Conservation (phyloP, 169 alveolate genomes). For the Plasmodium gaboni region DNA sequence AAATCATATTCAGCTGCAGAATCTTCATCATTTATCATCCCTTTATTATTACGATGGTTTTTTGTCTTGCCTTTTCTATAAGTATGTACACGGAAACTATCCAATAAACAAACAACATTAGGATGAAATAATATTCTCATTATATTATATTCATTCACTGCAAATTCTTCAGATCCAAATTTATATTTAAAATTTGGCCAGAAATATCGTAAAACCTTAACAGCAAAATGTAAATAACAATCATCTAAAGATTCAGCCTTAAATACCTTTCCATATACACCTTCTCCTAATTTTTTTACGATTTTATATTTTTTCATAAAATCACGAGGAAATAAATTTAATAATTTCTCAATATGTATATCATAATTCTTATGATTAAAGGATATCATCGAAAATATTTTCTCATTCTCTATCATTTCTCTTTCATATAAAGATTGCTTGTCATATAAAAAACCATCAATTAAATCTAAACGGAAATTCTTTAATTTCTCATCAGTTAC, state of each 20-base stretch:
- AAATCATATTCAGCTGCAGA: slow-evolving; percentile 63
- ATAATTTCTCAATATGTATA: slow-evolving; percentile 36
- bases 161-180: slow-evolving; percentile 72
- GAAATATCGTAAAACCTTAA: slow-evolving; percentile 47
- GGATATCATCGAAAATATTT: slow-evolving; percentile 28
- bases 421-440: slow-evolving; percentile 63
- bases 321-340: slow-evolving; percentile 69
- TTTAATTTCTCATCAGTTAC: slow-evolving; percentile 61
- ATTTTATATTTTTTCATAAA: slow-evolving; percentile 76
- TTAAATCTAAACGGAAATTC: slow-evolving; percentile 37
- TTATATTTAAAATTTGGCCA: slow-evolving; percentile 69
- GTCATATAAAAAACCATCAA: slow-evolving; percentile 53
- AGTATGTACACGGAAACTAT: slow-evolving; percentile 60
- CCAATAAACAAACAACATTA: slow-evolving; percentile 54
- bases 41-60: slow-evolving; percentile 17
- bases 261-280: slow-evolving; percentile 87
- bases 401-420: slow-evolving; percentile 65
- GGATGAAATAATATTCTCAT: slow-evolving; percentile 70
- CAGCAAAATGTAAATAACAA: slow-evolving; percentile 60
- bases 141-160: slow-evolving; percentile 58
- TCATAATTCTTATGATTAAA: slow-evolving; percentile 50
- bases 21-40: neutral
- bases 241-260: slow-evolving; percentile 74
- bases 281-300: slow-evolving; percentile 83
- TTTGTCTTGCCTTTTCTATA: slow-evolving; percentile 28